phyloP scores from a whole-genome alignment of 1,284 basidiomycete genomes.

The Tylopilus orsonianus region DNA sequence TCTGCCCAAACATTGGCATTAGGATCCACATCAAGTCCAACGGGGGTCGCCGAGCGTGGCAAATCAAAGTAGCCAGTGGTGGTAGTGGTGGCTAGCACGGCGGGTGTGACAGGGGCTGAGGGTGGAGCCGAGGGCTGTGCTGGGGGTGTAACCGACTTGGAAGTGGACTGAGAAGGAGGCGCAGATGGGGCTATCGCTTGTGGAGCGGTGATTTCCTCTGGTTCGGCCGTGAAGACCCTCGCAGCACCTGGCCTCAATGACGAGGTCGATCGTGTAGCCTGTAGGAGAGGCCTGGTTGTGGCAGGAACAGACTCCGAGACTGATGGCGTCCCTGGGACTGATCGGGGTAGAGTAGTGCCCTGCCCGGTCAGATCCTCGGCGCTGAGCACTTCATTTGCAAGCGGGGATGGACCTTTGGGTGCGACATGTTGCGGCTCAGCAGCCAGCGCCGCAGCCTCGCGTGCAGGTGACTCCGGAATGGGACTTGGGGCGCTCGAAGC shows the following conservation, averaged over 20 bases:
- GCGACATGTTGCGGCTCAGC: constrained; percentile 25
- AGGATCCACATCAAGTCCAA: constrained; percentile 22
- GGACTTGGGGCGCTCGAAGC: constrained; percentile 42
- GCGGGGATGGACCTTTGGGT: constrained; percentile 31
- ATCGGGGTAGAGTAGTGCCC: constrained; percentile 20
- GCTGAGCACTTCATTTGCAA: constrained; percentile 25
- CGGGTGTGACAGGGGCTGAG: constrained; percentile 27
- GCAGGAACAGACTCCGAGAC: constrained; percentile 13
- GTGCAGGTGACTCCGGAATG: constrained; percentile 54
- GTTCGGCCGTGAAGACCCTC: constrained; percentile 28
- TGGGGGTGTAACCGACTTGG: constrained; percentile 19
- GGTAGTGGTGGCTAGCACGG: constrained; percentile 8
- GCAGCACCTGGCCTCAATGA: constrained; percentile 13
- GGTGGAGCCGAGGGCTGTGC: constrained; percentile 16
- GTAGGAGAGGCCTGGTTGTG: constrained; percentile 13
- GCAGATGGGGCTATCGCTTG: constrained; percentile 4
- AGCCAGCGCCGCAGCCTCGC: constrained; percentile 44
- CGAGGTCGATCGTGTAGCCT: constrained; percentile 7
- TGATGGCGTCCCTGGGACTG: constrained; percentile 22
- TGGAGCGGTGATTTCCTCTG: constrained; percentile 26
- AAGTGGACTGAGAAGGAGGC: constrained; percentile 16
- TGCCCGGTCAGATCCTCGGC: constrained; percentile 16
- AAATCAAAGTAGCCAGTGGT: constrained; percentile 27
- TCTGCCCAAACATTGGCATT: constrained; percentile 32
- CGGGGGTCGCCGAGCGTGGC: constrained; percentile 29